Conservation (phyloP, 1,284 basidiomycete species). For the Amylostereum chailletii region DNA sequence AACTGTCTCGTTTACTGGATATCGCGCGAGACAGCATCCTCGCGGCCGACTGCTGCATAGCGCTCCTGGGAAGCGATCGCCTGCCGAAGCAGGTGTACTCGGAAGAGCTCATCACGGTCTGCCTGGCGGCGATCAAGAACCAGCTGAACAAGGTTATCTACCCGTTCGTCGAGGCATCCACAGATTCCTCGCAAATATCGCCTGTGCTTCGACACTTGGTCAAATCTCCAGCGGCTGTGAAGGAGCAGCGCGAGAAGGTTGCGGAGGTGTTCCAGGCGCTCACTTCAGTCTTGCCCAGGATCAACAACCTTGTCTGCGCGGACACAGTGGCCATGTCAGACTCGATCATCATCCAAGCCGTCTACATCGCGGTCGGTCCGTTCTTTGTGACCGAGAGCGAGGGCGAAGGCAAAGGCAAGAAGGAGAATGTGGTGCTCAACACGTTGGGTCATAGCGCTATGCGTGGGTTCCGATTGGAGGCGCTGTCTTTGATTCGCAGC, state of each 20-base stretch:
- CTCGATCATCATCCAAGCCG: conserved; percentile 79
- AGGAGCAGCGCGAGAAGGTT: conserved; percentile 43
- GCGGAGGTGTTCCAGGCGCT: conserved; percentile 61
- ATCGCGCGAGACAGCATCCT: conserved; percentile 61
- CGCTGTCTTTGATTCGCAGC: conserved; percentile 74
- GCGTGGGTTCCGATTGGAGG: conserved; percentile 75
- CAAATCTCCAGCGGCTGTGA: conserved; percentile 31
- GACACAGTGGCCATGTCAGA: conserved; percentile 78
- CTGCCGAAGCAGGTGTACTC: conserved; percentile 88
- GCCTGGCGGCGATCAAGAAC: conserved; percentile 71
- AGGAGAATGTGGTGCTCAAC: conserved; percentile 44
- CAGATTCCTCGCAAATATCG: conserved; percentile 34
- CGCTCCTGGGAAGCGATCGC: conserved; percentile 68
- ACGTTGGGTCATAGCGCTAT: conserved; percentile 69
- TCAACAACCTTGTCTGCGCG: conserved; percentile 59
- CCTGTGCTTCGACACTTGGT: conserved; percentile 48
- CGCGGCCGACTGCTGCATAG: conserved; percentile 77
- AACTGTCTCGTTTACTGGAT: conserved; percentile 41
- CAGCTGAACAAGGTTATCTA: conserved; percentile 77
- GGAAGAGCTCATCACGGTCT: conserved; percentile 81
- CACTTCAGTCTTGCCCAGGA: conserved; percentile 57
- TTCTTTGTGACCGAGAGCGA: conserved; percentile 79
- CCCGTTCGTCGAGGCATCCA: conserved; percentile 76
- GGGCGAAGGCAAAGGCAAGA: conserved; percentile 42
- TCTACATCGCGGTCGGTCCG: conserved; percentile 87